These are phyloP conservation scores for Climacium dendroides DNA, from an alignment of 225 moss, liverwort and hornwort genomes.

Conservation along the genomic window DNA sequence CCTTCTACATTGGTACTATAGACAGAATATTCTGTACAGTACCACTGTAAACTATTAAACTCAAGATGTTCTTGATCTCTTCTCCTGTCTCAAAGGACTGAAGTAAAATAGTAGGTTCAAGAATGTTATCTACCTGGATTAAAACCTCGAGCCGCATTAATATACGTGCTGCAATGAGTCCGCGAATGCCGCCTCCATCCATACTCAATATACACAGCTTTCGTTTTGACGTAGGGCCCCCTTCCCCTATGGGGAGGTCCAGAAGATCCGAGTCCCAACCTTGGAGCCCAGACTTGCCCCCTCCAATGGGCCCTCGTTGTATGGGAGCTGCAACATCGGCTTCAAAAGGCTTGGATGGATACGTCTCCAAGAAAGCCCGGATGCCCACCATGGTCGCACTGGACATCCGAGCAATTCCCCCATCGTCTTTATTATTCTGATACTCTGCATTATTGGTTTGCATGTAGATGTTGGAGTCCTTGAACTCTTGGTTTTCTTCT, in stretches of 20 bases:
- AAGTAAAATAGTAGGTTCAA: background rate
- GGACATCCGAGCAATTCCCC: constrained; percentile 37
- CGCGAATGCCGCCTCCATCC: constrained; percentile 96
- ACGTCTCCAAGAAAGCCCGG: constrained; percentile 25
- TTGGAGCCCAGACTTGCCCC: constrained; percentile 33
- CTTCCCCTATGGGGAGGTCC: constrained; percentile 41
- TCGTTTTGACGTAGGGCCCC: constrained; percentile 24
- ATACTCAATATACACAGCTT: constrained; percentile 66
- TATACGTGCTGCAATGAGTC: constrained; percentile 81
- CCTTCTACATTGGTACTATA: background rate
- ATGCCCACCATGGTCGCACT: constrained; percentile 43
- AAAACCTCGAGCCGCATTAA: constrained; percentile 66
- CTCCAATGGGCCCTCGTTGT: constrained; percentile 38
- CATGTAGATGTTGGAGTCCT: background rate
- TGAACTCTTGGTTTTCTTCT: constrained; percentile 20
- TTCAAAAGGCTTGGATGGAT: constrained; percentile 23
- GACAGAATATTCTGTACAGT: too few species aligned
- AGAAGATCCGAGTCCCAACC: constrained; percentile 49
- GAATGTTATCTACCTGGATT: constrained; percentile 36
- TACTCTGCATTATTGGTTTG: background rate
- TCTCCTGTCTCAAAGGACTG: background rate
- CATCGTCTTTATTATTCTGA: background rate
- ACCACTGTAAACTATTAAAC: background rate
- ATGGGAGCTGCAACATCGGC: constrained; percentile 27
- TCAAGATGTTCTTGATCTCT: background rate